Conservation (phyloP, 257 asterid genomes). For the Solanum etuberosum region DNA sequence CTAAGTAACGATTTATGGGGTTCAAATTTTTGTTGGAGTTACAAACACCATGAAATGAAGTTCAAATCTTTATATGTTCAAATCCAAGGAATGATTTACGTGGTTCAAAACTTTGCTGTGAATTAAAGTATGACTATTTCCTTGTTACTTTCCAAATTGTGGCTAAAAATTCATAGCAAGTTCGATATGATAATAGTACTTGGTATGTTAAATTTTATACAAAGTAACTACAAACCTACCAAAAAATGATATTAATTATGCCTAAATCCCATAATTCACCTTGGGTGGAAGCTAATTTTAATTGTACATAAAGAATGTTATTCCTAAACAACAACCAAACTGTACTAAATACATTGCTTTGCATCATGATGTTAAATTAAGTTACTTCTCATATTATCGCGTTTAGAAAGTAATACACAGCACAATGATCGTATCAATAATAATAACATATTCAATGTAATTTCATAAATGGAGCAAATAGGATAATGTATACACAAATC, state of each 20-base stretch:
- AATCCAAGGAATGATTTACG: not conserved
- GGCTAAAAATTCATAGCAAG: not conserved
- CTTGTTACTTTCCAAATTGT: not conserved
- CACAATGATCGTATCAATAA: not conserved
- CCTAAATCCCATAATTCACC: too few species aligned
- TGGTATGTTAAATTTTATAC: too few species aligned
- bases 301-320: too few species aligned
- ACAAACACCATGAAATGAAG: too few species aligned
- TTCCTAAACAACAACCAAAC: too few species aligned
- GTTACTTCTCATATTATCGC: not conserved
- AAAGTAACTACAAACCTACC: too few species aligned
- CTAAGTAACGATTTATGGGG: not conserved
- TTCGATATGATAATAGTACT: too few species aligned
- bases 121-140: not conserved
- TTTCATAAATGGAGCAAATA: not conserved
- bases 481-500: accelerated
- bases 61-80: too few species aligned
- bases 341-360: not conserved
- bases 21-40: too few species aligned
- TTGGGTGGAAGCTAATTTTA: too few species aligned
- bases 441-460: not conserved
- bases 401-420: not conserved
- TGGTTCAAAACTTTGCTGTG: not conserved
- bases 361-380: not conserved
- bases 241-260: too few species aligned